Percentiles rank a stretch among this genome's conserved stretches.
phyloP scores from a whole-genome alignment of 306 rosid species.

The Glycine latifolia region DNA sequence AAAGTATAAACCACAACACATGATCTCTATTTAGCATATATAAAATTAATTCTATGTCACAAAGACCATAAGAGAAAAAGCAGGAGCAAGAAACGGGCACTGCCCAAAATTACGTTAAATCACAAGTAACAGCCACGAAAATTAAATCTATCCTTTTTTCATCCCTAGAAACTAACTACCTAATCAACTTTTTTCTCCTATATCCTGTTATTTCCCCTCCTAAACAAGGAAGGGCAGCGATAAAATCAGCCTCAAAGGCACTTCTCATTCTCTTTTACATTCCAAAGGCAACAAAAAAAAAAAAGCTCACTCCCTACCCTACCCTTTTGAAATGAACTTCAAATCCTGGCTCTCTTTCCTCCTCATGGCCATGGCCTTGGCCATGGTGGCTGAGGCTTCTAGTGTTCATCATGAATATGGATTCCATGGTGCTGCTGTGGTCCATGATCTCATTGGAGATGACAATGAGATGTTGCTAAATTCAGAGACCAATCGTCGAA shows the following conservation, averaged over 20 bases:
- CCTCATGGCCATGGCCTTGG: constrained; percentile 45
- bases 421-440: neutral
- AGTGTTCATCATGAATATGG: constrained; percentile 7
- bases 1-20: neutral
- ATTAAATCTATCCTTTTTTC: constrained; percentile 1
- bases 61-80: neutral
- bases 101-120: constrained; percentile 29
- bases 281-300: neutral
- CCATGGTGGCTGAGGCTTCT: constrained; percentile 48
- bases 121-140: constrained; percentile 21
- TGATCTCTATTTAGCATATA: neutral
- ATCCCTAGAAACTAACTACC: constrained; percentile 36
- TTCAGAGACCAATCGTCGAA: constrained; percentile 47
- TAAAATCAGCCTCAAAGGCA: neutral
- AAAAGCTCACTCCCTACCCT: neutral
- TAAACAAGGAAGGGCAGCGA: constrained; percentile 47
- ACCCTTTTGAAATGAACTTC: constrained; percentile 45
- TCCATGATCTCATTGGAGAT: constrained; percentile 42
- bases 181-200: neutral
- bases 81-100: constrained; percentile 36
- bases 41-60: neutral
- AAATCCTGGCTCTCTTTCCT: constrained; percentile 47
- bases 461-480: constrained; percentile 58
- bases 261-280: neutral
- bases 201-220: constrained; percentile 39